Evolutionary conservation across 2,329 filamentous ascomycete genomes (phyloP), one percentile per base, ranked within the genome.

Genomic region (Colletotrichum navitas): DNA sequence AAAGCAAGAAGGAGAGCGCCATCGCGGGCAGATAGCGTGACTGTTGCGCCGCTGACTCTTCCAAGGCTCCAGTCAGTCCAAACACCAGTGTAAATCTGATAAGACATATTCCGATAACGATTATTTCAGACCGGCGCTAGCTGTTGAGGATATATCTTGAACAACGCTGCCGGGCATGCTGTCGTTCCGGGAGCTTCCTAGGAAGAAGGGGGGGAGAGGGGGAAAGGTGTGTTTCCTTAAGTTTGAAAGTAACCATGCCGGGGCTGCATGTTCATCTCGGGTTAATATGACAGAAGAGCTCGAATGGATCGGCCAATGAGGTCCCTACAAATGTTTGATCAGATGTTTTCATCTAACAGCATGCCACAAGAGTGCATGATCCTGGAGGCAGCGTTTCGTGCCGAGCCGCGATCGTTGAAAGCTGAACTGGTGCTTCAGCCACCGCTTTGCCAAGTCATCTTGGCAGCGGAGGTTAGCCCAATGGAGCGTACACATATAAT

Each of bases 41-140:
- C 66, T 0, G 80, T 82, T 4, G 76, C 51, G 1, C 81, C 80
- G 2, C 74, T 49, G 6, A 81, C 68, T 5, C 68, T 64, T 3
- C 81, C 80, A 36, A 76, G 69, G 11, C 77, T 78, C 77, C 77
- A 80, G 63, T 81, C 77, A 1, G 73, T 79, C 80, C 80, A 81
- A 32, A 77, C n/a, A 14, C 79, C 79, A 11, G 76, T 61, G 55
- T 78, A 71, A 5, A 81, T 75, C 11, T 49, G 43, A 29, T 51
- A 10, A 16, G 59, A 16, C 59, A 51, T 62, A 29, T 11, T 41
- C 34, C 10, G 4, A 16, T 24, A 18, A n/a, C 14, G 5, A 29
- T 7, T 29, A 26, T 16, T 6, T 32, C 14, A 0, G 26, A 14
- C 11, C 16, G 26, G 32, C 5, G 24, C 8, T 26, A 1, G 24